A percentile compares a stretch with the other conserved stretches of the same genome.
Evolutionary conservation across 169 alveolate genomes (phyloP).

Genomic region (Toxoplasma gondii): DNA sequence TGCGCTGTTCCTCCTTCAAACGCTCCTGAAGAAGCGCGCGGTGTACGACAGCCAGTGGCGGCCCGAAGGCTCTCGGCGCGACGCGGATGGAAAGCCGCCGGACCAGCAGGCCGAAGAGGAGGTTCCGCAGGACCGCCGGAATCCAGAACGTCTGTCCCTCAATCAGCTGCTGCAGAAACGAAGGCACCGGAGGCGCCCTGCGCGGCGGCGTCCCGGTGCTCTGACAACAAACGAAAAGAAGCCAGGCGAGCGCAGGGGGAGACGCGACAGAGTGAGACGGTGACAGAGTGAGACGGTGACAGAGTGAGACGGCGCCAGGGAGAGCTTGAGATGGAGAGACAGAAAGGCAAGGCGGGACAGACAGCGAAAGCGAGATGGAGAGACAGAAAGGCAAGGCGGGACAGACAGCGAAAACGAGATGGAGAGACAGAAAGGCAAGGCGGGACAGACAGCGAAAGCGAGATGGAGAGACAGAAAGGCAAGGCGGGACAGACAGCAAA

Average conservation of each 20-base stretch:
- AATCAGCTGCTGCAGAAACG: neutral
- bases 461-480: neutral
- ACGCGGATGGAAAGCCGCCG: neutral
- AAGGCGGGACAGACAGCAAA: neutral
- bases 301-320: neutral
- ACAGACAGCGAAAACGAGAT: too few species aligned
- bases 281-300: neutral
- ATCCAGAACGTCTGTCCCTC: neutral
- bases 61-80: conserved; percentile 26
- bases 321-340: neutral
- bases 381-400: too few species aligned
- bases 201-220: neutral
- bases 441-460: too few species aligned
- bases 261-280: neutral
- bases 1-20: neutral
- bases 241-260: neutral
- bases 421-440: too few species aligned
- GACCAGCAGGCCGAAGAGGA: neutral
- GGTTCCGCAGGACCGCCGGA: neutral
- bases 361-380: neutral
- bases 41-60: neutral
- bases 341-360: too few species aligned
- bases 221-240: neutral
- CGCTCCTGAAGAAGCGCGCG: neutral
- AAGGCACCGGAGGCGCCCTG: conserved; percentile 1